Conservation (phyloP, 495 filamentous ascomycete genomes). For the Cudoniella acicularis region DNA sequence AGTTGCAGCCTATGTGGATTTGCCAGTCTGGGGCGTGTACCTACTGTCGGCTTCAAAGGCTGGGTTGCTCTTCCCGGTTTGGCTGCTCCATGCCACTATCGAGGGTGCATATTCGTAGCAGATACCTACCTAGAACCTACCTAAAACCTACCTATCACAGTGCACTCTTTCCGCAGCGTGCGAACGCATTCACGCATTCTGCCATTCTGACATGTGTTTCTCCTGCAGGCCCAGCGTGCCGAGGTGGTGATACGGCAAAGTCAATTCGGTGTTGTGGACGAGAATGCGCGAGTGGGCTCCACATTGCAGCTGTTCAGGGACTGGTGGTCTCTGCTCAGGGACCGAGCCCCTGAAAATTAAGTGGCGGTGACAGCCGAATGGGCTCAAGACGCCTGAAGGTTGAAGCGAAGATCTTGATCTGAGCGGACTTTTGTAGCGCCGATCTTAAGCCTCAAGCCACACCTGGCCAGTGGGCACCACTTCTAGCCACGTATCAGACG, state of each 20-base stretch:
- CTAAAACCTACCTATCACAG: neutral
- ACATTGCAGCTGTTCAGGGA: neutral
- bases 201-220: conserved; percentile 1
- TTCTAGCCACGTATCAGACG: too few species aligned
- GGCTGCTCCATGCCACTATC: neutral
- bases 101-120: neutral
- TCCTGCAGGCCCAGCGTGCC: neutral
- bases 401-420: neutral
- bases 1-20: neutral
- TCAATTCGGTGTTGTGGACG: too few species aligned
- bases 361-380: neutral
- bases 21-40: neutral
- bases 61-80: neutral
- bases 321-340: conserved; percentile 9
- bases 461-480: too few species aligned
- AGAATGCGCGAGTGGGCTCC: too few species aligned
- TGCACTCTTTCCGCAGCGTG: neutral
- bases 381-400: neutral
- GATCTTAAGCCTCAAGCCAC: neutral
- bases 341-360: conserved; percentile 14
- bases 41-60: neutral
- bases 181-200: neutral
- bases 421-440: too few species aligned
- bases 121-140: neutral
- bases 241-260: neutral